These are phyloP conservation scores for Cinnamomum micranthum DNA, from an alignment of 164 flowering plant species.

Conservation along the genomic window DNA sequence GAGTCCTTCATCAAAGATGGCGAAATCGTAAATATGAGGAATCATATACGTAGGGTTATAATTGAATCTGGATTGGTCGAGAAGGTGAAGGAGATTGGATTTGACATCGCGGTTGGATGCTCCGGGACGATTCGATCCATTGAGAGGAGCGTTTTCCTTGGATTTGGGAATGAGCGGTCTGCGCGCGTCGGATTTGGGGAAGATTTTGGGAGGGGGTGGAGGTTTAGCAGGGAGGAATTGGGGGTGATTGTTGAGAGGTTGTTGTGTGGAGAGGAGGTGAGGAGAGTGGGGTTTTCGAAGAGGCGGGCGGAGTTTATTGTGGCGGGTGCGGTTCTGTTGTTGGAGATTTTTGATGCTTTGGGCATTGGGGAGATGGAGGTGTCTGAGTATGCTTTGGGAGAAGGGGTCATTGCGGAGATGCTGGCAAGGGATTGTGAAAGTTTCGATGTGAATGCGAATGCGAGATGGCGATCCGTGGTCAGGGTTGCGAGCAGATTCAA, in stretches of 20 bases:
- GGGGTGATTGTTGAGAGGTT: conserved; percentile 39
- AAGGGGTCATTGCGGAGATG: conserved; percentile 62
- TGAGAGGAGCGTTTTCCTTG: conserved; percentile 35
- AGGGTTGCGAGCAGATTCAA: conserved; percentile 46
- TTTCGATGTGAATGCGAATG: conserved; percentile 46
- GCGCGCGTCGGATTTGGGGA: neutral
- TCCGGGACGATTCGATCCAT: conserved; percentile 53
- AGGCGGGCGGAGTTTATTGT: conserved; percentile 59
- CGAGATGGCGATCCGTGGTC: conserved; percentile 56
- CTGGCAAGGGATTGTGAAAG: conserved; percentile 32
- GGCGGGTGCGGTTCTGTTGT: conserved; percentile 66
- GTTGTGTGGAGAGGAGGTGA: conserved; percentile 25
- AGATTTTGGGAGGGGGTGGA: conserved; percentile 45
- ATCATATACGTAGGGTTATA: conserved; percentile 32
- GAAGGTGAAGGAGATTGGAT: conserved; percentile 36
- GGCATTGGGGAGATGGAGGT: conserved; percentile 65
- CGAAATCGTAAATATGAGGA: conserved; percentile 32
- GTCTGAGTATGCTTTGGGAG: conserved; percentile 68
- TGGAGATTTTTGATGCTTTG: conserved; percentile 58
- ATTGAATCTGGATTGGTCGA: conserved; percentile 39
- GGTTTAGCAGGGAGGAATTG: conserved; percentile 50
- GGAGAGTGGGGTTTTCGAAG: conserved; percentile 44
- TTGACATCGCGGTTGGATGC: conserved; percentile 50
- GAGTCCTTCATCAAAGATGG: conserved; percentile 34
- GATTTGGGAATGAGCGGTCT: conserved; percentile 17